Base-by-base conservation (phyloP, 2,329 filamentous ascomycete species). In the Botrytis hyacinthi region DNA sequence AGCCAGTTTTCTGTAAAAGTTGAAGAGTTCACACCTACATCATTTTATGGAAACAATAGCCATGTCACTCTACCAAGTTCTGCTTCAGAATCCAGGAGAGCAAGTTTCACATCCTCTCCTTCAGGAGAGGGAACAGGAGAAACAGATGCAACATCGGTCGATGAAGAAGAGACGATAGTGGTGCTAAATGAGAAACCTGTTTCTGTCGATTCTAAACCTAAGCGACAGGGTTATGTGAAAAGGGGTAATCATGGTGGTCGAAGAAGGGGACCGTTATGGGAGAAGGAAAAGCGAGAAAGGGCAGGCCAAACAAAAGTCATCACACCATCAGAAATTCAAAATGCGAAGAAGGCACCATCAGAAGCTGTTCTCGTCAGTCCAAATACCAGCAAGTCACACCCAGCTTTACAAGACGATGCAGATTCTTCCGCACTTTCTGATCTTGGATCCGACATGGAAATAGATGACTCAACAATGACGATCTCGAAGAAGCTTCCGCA, bases 91-190 rank as follows among this genome's bases (percentile, higher is more conserved):
- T 76, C 75, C 5, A 54, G 35, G 71, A 71, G 48, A 73, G 42
- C 22, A 18, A 73, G 51, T 63, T 74, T 73, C n/a, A 48, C 59
- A 29, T 59, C 74, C 12, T 71, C 74, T 12, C 71, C 72, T 18
- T 78, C 78, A 29, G 76, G 72, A 8, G 76, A 78, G n/a, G 67
- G 22, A 37, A 70, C 29, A 48, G 67, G 42, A 16, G 67, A 70
- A 46, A 81, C 80, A 5, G 80, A 81, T 75, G 80, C 78, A 32
- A 81, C 80, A 35, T 81, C 80, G 48, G 79, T 80, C 26, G 80
- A 81, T 66, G 80, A 81, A 46, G 80, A 81, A 51, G 80, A 81
- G 42, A 78, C 78, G 4, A 80, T 81, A 69, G 73, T 80, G 35
- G 79, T 80, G 51, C 66, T 29, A 22, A 32, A 51, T 8, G 32